Evolutionary conservation across 805 yeast species (phyloP).

Genomic region (Metschnikowia koreensis): DNA sequence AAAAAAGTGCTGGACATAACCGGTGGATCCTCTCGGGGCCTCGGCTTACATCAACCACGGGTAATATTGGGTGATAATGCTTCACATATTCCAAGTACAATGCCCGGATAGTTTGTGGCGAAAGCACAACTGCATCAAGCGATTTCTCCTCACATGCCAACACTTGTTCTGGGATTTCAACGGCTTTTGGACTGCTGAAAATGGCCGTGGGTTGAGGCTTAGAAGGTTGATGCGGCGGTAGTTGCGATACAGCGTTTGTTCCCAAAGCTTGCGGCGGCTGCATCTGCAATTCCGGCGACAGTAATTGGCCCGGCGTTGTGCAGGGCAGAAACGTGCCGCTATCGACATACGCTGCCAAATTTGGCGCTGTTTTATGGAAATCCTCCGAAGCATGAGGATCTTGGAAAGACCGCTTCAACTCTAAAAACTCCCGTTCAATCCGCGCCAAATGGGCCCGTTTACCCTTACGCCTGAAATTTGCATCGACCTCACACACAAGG

Average conservation of each 20-base stretch:
- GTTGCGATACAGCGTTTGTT: not conserved
- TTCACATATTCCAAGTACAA: constrained; percentile 68
- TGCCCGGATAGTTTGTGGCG: constrained; percentile 57
- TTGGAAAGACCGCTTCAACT: constrained; percentile 55
- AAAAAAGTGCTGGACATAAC: constrained; percentile 83
- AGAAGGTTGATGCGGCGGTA: not conserved
- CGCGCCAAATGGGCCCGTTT: constrained; percentile 83
- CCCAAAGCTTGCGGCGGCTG: not conserved
- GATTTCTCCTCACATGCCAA: constrained; percentile 63
- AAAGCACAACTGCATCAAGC: constrained; percentile 64
- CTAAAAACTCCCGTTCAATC: constrained; percentile 77
- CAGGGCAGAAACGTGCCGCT: not conserved
- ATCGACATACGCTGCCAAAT: constrained; percentile 4
- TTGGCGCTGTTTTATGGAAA: constrained; percentile 3
- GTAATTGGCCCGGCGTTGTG: not conserved
- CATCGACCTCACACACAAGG: constrained; percentile 66
- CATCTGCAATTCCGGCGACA: not conserved
- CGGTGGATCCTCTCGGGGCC: constrained; percentile 82
- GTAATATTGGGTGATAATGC: constrained; percentile 82
- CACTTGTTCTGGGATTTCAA: constrained; percentile 2
- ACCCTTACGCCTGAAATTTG: constrained; percentile 84
- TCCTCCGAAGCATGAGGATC: constrained; percentile 26
- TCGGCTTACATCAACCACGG: constrained; percentile 75
- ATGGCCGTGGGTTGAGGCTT: not conserved
- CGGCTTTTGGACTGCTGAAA: not conserved